Evolutionary conservation across 768 basidiomycete genomes (phyloP).

Genomic region (Coprinopsis marcescibilis): DNA sequence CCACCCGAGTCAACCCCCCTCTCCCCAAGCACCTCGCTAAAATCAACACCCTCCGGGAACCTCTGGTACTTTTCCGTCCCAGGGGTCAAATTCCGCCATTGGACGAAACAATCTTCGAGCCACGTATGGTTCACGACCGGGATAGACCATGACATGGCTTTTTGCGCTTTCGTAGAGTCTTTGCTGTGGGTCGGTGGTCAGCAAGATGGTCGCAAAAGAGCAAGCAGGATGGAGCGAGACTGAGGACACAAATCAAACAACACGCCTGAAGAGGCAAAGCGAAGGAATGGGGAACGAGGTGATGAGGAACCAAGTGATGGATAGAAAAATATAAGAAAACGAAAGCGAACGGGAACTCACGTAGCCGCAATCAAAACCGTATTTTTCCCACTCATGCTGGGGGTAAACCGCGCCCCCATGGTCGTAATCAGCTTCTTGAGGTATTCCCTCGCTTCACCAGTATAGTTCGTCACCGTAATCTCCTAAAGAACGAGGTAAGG

Average conservation of each 20-base stretch:
- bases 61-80: conserved; percentile 61
- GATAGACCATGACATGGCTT: conserved; percentile 76
- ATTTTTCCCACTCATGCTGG: conserved; percentile 72
- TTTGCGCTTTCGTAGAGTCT: conserved; percentile 57
- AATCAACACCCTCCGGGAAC: conserved; percentile 67
- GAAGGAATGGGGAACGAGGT: not conserved
- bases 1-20: conserved; percentile 30
- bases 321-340: not conserved
- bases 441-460: conserved; percentile 81
- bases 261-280: not conserved
- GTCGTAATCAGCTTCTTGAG: conserved; percentile 73
- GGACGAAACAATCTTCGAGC: conserved; percentile 85
- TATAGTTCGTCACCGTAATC: conserved; percentile 86
- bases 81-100: conserved; percentile 68
- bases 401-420: conserved; percentile 78
- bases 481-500: too few species aligned
- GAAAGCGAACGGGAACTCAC: conserved; percentile 38
- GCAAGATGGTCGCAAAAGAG: not conserved
- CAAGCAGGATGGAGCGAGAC: not conserved
- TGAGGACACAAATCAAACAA: too few species aligned
- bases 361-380: conserved; percentile 80
- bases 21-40: conserved; percentile 39
- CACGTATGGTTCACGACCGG: conserved; percentile 86
- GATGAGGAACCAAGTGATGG: not conserved
- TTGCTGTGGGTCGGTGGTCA: conserved; percentile 23